phyloP scores from a whole-genome alignment of 331 rosid species.

The Arachis monticola region DNA sequence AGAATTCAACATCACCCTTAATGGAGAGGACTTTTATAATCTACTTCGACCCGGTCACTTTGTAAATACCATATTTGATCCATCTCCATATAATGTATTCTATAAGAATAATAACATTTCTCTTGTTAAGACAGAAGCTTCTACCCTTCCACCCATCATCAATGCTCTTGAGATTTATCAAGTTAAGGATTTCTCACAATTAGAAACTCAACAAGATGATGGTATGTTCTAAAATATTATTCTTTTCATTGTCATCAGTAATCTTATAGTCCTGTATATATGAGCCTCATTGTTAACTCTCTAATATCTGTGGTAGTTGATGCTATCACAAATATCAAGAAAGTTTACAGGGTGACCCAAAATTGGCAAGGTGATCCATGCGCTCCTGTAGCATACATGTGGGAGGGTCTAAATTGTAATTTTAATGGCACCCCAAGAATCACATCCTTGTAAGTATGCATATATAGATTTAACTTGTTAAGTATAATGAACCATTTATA shows the following conservation, averaged over 20 bases:
- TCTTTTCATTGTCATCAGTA: not conserved
- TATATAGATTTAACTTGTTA: not conserved
- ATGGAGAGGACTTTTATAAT: conserved; percentile 20
- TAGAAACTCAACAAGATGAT: conserved; percentile 54
- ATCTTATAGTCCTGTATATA: no score
- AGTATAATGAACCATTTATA: not conserved
- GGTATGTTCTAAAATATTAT: conserved; percentile 37
- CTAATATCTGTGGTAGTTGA: conserved; percentile 39
- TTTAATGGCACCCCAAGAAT: conserved; percentile 43
- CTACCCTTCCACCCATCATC: conserved; percentile 62
- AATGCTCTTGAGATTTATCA: conserved; percentile 58
- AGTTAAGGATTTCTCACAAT: conserved; percentile 21
- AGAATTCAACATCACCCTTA: conserved; percentile 35
- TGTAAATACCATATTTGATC: not conserved
- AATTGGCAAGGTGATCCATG: conserved; percentile 85
- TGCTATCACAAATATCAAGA: conserved; percentile 52
- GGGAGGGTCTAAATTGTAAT: conserved; percentile 61
- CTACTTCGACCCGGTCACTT: not conserved
- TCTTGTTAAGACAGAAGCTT: not conserved
- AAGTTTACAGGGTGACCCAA: conserved; percentile 38
- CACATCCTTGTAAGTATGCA: conserved; percentile 45
- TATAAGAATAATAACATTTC: not conserved
- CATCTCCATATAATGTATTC: not conserved
- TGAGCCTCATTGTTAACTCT: not conserved
- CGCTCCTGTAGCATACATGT: conserved; percentile 45